phyloP scores from a whole-genome alignment of 1,284 basidiomycete species.

The Pyrrhoderma noxium region DNA sequence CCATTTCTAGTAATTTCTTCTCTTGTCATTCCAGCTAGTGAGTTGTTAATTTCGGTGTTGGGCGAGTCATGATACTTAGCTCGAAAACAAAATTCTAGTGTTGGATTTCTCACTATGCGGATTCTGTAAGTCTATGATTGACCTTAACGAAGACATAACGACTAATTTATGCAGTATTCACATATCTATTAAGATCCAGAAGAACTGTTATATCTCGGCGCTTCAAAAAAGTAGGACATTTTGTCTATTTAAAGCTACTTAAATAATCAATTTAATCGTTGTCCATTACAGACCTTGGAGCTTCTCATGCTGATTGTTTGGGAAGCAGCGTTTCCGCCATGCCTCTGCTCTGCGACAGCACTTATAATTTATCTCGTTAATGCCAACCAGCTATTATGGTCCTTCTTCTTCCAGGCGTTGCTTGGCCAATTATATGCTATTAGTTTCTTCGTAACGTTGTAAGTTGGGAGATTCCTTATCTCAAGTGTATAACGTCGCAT shows the following conservation, averaged over 20 bases:
- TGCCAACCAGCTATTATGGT: conserved; percentile 25
- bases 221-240: conserved; percentile 3
- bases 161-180: not conserved
- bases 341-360: conserved; percentile 24
- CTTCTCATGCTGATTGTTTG: conserved; percentile 25
- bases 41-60: not conserved
- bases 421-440: conserved; percentile 30
- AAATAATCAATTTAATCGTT: not conserved
- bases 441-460: conserved; percentile 28
- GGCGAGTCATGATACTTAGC: not conserved
- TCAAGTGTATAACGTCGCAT: too few species aligned
- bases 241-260: too few species aligned
- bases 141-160: not conserved
- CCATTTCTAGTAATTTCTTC: not conserved
- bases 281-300: conserved; percentile 12
- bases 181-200: conserved; percentile 4
- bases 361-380: conserved; percentile 20
- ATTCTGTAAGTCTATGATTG: not conserved
- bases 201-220: conserved; percentile 7
- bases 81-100: not conserved
- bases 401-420: conserved; percentile 26
- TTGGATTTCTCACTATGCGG: conserved; percentile 1
- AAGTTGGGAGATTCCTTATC: too few species aligned
- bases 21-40: conserved; percentile 1
- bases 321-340: conserved; percentile 28